These are phyloP conservation scores for Sarcomyxa edulis DNA, from an alignment of 768 basidiomycete species.

Conservation along the genomic window DNA sequence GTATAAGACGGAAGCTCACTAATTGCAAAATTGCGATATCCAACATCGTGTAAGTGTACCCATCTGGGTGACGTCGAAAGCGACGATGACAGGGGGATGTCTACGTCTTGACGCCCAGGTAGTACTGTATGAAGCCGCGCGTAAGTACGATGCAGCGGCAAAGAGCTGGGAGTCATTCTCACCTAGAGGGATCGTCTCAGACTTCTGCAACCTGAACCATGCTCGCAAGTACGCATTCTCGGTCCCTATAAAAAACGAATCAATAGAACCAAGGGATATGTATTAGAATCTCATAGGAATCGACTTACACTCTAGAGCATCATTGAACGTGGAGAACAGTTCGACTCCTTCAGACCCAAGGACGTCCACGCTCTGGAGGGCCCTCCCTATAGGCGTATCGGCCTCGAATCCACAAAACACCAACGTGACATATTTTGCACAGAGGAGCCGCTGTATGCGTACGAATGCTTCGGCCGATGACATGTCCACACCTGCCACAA, in stretches of 20 bases:
- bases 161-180: too few relatives aligned
- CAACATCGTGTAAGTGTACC: conserved; percentile 64
- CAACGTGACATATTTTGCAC: conserved; percentile 70
- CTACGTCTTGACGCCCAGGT: conserved; percentile 51
- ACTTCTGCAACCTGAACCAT: conserved; percentile 67
- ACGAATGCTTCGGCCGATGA: conserved; percentile 95
- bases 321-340: conserved; percentile 75
- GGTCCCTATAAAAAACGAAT: conserved; percentile 51
- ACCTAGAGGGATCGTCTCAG: conserved; percentile 32
- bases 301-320: conserved; percentile 86
- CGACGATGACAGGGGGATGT: conserved; percentile 40
- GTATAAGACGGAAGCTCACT: conserved; percentile 29
- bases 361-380: conserved; percentile 74
- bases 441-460: conserved; percentile 77
- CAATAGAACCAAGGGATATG: neutral
- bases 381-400: conserved; percentile 62
- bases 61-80: conserved; percentile 62
- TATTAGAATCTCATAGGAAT: neutral
- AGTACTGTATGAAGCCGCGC: conserved; percentile 30
- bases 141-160: conserved; percentile 33
- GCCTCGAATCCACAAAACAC: conserved; percentile 81
- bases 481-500: conserved; percentile 90
- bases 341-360: conserved; percentile 77
- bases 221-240: conserved; percentile 88
- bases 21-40: conserved; percentile 61